These are phyloP conservation scores for Neurospora tetraspora DNA, from an alignment of 495 filamentous ascomycete genomes.

Conservation along the genomic window DNA sequence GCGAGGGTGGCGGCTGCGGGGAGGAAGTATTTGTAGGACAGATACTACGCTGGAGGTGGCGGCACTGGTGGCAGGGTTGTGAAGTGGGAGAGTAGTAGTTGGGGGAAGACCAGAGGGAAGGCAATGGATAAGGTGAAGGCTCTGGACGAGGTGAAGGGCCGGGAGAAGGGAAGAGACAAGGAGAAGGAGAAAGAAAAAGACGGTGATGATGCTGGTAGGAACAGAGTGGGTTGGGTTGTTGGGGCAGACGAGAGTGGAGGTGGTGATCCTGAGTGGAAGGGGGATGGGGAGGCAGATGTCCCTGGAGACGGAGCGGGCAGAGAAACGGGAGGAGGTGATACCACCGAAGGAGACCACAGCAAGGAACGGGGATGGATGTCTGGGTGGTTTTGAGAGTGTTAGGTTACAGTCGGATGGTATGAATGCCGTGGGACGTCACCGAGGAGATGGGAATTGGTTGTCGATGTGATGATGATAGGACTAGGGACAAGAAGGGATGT, in stretches of 20 bases:
- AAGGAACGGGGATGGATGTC: neutral
- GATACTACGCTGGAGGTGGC: neutral
- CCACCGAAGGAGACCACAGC: neutral
- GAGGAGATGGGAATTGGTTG: neutral
- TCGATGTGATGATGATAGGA: neutral
- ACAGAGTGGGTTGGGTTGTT: neutral
- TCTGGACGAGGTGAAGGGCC: neutral
- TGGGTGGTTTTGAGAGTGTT: neutral
- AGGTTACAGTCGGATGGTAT: neutral
- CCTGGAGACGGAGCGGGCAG: neutral
- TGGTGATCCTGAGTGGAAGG: no score
- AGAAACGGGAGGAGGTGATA: neutral
- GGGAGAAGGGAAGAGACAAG: neutral
- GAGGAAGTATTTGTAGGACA: slow-evolving; percentile 72
- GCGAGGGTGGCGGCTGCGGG: slow-evolving; percentile 71
- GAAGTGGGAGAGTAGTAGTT: neutral
- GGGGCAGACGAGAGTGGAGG: neutral
- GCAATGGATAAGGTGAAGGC: neutral
- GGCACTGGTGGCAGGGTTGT: neutral
- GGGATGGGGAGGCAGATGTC: no score
- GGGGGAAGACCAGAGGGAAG: neutral
- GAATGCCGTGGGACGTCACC: neutral
- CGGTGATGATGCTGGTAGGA: neutral
- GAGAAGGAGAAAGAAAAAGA: neutral
- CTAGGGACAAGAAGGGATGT: neutral